Evolutionary conservation across 495 filamentous ascomycete genomes (phyloP).

Genomic region (Hypoxylon crocopeplum): DNA sequence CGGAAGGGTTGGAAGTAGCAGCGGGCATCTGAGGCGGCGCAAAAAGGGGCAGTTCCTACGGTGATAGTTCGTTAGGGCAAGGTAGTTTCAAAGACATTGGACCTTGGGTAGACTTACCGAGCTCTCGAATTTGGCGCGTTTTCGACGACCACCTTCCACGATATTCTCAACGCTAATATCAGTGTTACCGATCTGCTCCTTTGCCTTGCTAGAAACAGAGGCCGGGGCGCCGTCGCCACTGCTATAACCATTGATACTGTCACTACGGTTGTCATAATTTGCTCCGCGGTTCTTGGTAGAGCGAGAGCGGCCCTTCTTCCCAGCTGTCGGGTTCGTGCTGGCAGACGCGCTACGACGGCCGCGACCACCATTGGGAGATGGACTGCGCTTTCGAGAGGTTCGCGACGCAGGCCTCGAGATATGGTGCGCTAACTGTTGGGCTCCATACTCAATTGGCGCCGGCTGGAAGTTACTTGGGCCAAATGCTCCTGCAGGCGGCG

Average conservation of each 20-base stretch:
- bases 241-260: constrained; percentile 73
- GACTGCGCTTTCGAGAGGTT: constrained; percentile 75
- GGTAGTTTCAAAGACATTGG: constrained; percentile 22
- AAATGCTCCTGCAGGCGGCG: constrained; percentile 50
- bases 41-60: constrained; percentile 91
- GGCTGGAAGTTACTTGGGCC: constrained; percentile 45
- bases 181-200: constrained; percentile 86
- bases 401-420: constrained; percentile 71
- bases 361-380: constrained; percentile 76
- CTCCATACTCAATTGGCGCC: constrained; percentile 51
- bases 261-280: constrained; percentile 69
- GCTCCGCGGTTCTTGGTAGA: constrained; percentile 73
- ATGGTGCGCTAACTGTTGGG: constrained; percentile 61
- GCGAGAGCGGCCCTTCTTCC: constrained; percentile 71
- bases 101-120: constrained; percentile 69
- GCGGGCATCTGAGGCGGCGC: constrained; percentile 92
- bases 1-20: constrained; percentile 85
- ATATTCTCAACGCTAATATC: constrained; percentile 98
- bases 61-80: constrained; percentile 24
- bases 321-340: constrained; percentile 51
- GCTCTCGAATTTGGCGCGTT: constrained; percentile 96
- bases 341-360: constrained; percentile 82
- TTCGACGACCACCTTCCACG: constrained; percentile 92
- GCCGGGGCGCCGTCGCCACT: constrained; percentile 80
- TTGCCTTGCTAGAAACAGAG: constrained; percentile 74